Base-by-base conservation (phyloP, 2,329 filamentous ascomycete genomes). In the Fusarium duplospermum region DNA sequence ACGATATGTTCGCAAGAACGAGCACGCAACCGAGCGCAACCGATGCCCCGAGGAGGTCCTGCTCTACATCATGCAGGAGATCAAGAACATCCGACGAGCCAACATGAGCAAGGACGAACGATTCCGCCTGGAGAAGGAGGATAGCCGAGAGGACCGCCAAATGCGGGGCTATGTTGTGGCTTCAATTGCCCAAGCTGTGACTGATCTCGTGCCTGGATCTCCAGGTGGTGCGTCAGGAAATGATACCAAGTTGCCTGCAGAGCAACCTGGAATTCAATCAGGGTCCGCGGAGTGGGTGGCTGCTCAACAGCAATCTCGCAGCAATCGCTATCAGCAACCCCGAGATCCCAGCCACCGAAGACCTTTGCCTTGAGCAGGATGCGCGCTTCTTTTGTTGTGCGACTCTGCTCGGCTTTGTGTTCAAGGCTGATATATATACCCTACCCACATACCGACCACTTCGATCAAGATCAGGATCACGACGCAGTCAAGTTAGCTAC, bases 41-140 rank as follows among this genome's bases (percentile, higher is more conserved):
- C 90, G 91, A 77, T 95, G 93, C 76, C 91, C 96, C 0, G 96
- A 99, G 82, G 93, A 96, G 73, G 96, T 98, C 7, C 88, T 98
- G 70, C 89, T 97, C 18, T 95, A 95, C 86, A 94, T 98, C 72
- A 93, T 96, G 84, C 92, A 95, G 77, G 96, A 98, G 85, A 96
- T 99, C 80, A 94, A 94, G 79, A 90, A 91, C 71, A 90, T 96
- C 79, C 93, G 96, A 78, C 92, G 96, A 61, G 89, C 91, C 78
- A 95, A 97, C 84, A 90, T 97, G 88, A 88, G 89, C 81, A 98
- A 98, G 85, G 92, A 96, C 20, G 92, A 97, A 78, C 92, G 93
- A 68, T 95, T 95, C 83, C 89, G 90, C 47, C 86, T 96, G 16
- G 92, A 95, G 82, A 94, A 94, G 81, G 94, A 96, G 81, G 94